Percentiles rank a stretch among this genome's conserved stretches.
phyloP scores from a whole-genome alignment of 176 grass and related monocot species.

The Rhynchospora breviuscula region DNA sequence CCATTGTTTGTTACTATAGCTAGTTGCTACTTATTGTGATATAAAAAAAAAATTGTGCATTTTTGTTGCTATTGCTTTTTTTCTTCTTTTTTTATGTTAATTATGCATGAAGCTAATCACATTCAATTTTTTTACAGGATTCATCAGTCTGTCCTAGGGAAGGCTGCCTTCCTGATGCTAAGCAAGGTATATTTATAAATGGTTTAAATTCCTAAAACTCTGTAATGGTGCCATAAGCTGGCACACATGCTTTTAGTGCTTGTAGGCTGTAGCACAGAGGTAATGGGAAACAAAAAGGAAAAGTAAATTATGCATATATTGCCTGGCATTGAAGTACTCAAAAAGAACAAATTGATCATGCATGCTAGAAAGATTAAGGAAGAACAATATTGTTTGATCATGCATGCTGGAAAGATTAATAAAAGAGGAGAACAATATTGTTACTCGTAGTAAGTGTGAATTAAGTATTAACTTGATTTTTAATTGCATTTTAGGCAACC shows the following conservation, averaged over 20 bases:
- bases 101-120: not conserved
- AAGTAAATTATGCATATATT: not conserved
- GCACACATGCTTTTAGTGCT: not conserved
- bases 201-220: not conserved
- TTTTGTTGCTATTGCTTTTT: not conserved
- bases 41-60: not conserved
- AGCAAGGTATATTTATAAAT: constrained; percentile 49
- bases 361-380: not conserved
- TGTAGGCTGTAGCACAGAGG: no score
- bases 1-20: not conserved
- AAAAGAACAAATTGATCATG: not conserved
- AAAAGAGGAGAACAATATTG: not conserved
- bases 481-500: constrained; percentile 39
- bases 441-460: not conserved
- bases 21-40: not conserved
- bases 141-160: constrained; percentile 80
- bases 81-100: not conserved
- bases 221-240: not conserved
- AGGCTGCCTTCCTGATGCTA: constrained; percentile 86
- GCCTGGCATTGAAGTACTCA: not conserved
- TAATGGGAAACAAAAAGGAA: not conserved
- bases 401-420: not conserved
- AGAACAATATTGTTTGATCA: not conserved
- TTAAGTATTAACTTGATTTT: not conserved
- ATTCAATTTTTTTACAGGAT: constrained; percentile 50